Percentiles rank a stretch among this genome's conserved stretches.
phyloP scores from a whole-genome alignment of 371 early-diverging fungal genomes.

The Chytridium lagenaria region DNA sequence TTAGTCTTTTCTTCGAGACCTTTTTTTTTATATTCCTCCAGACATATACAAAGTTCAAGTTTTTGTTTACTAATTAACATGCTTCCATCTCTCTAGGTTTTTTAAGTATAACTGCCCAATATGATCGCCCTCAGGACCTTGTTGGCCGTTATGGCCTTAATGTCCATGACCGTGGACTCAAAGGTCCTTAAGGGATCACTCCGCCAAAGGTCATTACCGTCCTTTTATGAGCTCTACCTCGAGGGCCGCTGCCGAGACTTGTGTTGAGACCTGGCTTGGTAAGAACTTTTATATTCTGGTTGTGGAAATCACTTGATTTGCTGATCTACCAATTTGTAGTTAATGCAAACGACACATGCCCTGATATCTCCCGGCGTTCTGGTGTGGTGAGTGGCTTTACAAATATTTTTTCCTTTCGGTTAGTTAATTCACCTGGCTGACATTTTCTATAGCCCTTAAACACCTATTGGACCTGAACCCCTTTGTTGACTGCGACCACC shows the following conservation, averaged over 20 bases:
- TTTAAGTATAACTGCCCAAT: too few species aligned
- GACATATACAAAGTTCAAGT: too few species aligned
- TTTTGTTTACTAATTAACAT: too few species aligned
- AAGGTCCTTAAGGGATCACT: not conserved
- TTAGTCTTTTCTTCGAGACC: too few species aligned
- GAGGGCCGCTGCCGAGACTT: conserved; percentile 11
- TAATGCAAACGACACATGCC: conserved; percentile 7
- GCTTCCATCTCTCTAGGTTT: too few species aligned
- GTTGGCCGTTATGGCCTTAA: not conserved
- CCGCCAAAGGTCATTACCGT: conserved; percentile 1
- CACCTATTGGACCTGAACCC: conserved; percentile 11
- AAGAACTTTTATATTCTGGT: not conserved
- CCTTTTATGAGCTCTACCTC: conserved; percentile 2
- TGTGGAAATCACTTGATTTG: not conserved
- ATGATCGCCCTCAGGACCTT: not conserved
- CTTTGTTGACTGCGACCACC: not conserved
- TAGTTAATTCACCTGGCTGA: not conserved
- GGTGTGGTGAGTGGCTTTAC: conserved; percentile 1
- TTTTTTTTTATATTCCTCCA: too few species aligned
- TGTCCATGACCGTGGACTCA: not conserved
- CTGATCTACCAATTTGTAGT: not conserved
- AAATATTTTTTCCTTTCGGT: not conserved
- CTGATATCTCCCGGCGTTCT: not conserved
- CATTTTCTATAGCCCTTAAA: not conserved
- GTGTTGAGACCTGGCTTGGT: conserved; percentile 14